Conservation (phyloP, 306 rosid species). For the Abrus precatorius region DNA sequence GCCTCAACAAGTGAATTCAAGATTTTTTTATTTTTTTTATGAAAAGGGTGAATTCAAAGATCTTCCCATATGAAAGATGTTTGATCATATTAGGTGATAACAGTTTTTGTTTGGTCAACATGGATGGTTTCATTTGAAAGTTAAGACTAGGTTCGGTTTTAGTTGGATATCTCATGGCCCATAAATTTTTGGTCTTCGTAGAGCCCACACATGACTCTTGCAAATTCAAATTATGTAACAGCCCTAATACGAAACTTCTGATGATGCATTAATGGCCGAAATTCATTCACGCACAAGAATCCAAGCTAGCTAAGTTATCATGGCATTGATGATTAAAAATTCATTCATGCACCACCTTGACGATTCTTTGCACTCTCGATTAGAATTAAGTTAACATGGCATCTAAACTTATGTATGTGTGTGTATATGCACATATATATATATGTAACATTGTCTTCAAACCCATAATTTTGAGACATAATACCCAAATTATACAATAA, state of each 20-base stretch:
- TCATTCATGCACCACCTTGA: too few species aligned
- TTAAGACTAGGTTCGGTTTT: not conserved
- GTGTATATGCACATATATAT: not conserved
- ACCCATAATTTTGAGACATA: too few species aligned
- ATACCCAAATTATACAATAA: too few species aligned
- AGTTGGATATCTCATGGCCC: constrained; percentile 34
- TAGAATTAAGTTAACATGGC: too few species aligned
- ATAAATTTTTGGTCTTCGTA: constrained; percentile 7
- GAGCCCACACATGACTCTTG: constrained; percentile 18
- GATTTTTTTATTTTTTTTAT: too few species aligned
- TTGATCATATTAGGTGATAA: not conserved
- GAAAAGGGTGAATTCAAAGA: not conserved
- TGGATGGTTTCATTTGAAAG: not conserved
- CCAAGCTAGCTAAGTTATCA: too few species aligned
- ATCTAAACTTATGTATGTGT: too few species aligned
- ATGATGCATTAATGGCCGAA: constrained; percentile 5
- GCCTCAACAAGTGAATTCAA: not conserved
- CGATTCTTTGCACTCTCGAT: too few species aligned
- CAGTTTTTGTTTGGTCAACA: constrained; percentile 26
- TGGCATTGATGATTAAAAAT: too few species aligned
- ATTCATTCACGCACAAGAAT: not conserved
- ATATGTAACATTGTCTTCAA: too few species aligned
- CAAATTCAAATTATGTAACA: not conserved
- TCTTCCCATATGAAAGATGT: not conserved
- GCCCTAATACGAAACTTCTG: constrained; percentile 18